Base-by-base conservation (phyloP, 441 rosid species). In the Brassica balearica region DNA sequence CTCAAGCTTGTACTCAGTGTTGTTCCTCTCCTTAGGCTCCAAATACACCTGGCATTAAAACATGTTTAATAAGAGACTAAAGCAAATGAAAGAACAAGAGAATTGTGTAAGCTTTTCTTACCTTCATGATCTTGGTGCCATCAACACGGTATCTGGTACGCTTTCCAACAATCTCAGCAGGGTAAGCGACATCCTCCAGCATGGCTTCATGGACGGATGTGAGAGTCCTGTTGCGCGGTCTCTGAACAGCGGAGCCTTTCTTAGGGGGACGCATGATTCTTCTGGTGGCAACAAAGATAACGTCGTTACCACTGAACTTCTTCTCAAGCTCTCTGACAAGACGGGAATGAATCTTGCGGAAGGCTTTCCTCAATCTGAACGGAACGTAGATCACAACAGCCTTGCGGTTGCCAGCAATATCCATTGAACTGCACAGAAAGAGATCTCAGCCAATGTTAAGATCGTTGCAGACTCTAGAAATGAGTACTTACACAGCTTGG, bases 161-260 rank as follows among this genome's bases (percentile, higher is more conserved):
- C 75, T 91, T 90, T 60, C 94, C 94, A 48, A 91, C 93, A 82
- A 91, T 91, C 86, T 91, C 94, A 17, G 22, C 96, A 23, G 94
- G 96, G 71, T 82, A 85, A 4, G 89, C 94, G 2, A 89, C 85
- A 81, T 89, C 96, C 76, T 90, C 91, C 8, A 91, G 90, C 75
- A 87, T 79, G 27, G 91, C 91, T 55, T 89, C 94, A 25, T 91
- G 92, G 22, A 90, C 96, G 15, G 90, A 78, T 7, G 96, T 90
- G 2, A 91, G 86, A 32, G 94, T 90, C 67, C 94, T 92, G 69
- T 85, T 58, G 17, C 92, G 89, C 15, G 96, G 96, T 46, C 94
- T 71, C 84, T 87, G 91, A 68, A 66, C 92, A 69, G 94, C 94
- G 10, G 94, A 89, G 32, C 96, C 94, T 70, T 88, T 89, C 88